Percentiles rank a stretch among this genome's conserved stretches.
These are phyloP conservation scores for Rhizopogon vulgaris DNA, from an alignment of 768 basidiomycete species.

Conservation along the genomic window DNA sequence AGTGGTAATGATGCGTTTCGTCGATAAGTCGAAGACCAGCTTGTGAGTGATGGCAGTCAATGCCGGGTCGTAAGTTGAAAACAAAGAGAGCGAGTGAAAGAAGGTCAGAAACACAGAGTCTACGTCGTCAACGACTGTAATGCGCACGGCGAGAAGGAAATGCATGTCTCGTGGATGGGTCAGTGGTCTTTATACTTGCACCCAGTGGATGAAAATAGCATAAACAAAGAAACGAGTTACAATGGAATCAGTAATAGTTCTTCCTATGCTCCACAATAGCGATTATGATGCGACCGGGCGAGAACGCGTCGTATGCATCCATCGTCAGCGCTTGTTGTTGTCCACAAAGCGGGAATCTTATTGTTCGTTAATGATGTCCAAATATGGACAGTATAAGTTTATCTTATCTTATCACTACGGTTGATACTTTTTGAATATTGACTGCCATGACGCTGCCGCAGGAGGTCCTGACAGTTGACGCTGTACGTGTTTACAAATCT, in stretches of 20 bases:
- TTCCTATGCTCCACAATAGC: slow-evolving; percentile 9
- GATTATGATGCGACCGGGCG: not conserved
- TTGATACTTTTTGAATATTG: not conserved
- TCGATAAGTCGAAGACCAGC: slow-evolving; percentile 5
- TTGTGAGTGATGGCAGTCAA: slow-evolving; percentile 16
- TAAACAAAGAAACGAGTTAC: slow-evolving; percentile 13
- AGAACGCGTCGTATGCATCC: not conserved
- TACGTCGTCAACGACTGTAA: not conserved
- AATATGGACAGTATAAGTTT: not conserved
- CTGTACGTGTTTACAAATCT: slow-evolving; percentile 31
- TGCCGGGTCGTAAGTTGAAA: slow-evolving; percentile 12
- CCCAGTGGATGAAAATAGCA: slow-evolving; percentile 1
- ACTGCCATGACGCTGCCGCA: slow-evolving; percentile 5
- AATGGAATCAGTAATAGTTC: slow-evolving; percentile 2
- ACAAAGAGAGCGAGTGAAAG: slow-evolving; percentile 9
- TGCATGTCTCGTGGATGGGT: not conserved
- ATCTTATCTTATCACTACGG: not conserved
- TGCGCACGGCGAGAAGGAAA: not conserved
- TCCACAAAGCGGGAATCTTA: no score
- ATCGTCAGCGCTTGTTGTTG: not conserved
- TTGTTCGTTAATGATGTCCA: no score
- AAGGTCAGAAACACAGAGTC: slow-evolving; percentile 25
- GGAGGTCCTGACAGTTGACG: slow-evolving; percentile 39
- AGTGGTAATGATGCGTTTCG: not conserved
- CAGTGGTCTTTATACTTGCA: slow-evolving; percentile 11